These are phyloP conservation scores for Acer saccharum DNA, from an alignment of 345 rosid species.

Conservation along the genomic window DNA sequence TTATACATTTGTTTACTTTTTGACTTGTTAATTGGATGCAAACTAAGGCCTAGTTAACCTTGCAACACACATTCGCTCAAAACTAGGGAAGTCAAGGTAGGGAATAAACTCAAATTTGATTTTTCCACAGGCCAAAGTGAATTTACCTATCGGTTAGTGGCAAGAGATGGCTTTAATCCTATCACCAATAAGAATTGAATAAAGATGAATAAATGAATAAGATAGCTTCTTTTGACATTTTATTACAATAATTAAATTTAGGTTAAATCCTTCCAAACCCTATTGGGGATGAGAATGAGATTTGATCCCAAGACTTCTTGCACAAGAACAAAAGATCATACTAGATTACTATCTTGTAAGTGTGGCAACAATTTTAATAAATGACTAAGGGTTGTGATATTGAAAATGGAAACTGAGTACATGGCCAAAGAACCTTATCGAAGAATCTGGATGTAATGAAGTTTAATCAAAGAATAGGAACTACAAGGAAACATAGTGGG, in stretches of 20 bases:
- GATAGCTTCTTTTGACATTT: background rate
- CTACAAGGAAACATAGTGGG: background rate
- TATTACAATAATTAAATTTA: background rate
- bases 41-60: background rate
- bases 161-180: background rate
- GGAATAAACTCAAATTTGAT: background rate
- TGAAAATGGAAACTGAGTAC: background rate
- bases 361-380: background rate
- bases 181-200: background rate
- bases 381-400: background rate
- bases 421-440: no score
- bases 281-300: background rate
- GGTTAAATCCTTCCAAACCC: background rate
- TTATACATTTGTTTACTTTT: conserved; percentile 5
- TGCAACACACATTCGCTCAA: background rate
- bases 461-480: background rate
- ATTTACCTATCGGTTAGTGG: background rate
- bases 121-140: background rate
- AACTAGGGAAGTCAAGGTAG: background rate
- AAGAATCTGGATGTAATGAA: background rate
- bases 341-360: background rate
- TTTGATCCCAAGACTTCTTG: background rate
- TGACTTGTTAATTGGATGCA: conserved; percentile 3
- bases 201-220: background rate
- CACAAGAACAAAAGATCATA: background rate